Percentiles rank a stretch among this genome's conserved stretches.
phyloP scores from a whole-genome alignment of 2,329 filamentous ascomycete genomes.

The Calonectria pteridis region DNA sequence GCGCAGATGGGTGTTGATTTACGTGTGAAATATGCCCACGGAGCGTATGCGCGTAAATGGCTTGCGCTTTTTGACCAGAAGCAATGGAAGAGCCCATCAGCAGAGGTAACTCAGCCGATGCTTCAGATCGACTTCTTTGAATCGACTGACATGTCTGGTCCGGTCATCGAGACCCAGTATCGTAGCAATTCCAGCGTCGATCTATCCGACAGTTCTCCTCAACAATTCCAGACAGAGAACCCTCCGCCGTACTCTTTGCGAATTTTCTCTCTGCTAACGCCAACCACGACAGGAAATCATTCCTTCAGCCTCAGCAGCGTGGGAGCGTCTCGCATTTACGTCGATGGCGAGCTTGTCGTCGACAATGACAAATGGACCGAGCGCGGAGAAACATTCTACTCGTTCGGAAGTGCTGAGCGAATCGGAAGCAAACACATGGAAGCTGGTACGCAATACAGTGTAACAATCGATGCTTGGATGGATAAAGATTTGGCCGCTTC shows the following conservation, averaged over 20 bases:
- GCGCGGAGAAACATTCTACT: slow-evolving; percentile 18
- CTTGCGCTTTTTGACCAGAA: slow-evolving; percentile 11
- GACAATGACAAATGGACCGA: slow-evolving; percentile 18
- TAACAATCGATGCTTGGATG: slow-evolving; percentile 13
- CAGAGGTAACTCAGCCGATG: background rate
- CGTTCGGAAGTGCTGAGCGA: slow-evolving; percentile 23
- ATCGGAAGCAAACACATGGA: slow-evolving; percentile 2
- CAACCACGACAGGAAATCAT: slow-evolving; percentile 9
- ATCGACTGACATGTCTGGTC: slow-evolving; percentile 6
- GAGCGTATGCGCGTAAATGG: slow-evolving; percentile 17
- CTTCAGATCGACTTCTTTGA: slow-evolving; percentile 15
- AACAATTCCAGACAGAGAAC: slow-evolving; percentile 1
- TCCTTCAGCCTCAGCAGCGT: slow-evolving; percentile 16
- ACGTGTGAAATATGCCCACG: slow-evolving; percentile 2
- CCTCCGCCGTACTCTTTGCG: slow-evolving; percentile 16
- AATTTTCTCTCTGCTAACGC: slow-evolving; percentile 7
- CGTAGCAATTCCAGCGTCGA: slow-evolving; percentile 15
- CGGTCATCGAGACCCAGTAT: slow-evolving; percentile 12
- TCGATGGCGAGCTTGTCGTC: slow-evolving; percentile 20
- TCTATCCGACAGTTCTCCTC: slow-evolving; percentile 17
- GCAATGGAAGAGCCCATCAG: background rate
- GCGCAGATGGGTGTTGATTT: background rate
- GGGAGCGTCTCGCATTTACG: background rate
- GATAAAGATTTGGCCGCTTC: background rate
- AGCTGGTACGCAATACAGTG: background rate